Evolutionary conservation across 306 rosid species (phyloP), one percentile per base, ranked within the genome.

Genomic region (Citrullus colocynthis): DNA sequence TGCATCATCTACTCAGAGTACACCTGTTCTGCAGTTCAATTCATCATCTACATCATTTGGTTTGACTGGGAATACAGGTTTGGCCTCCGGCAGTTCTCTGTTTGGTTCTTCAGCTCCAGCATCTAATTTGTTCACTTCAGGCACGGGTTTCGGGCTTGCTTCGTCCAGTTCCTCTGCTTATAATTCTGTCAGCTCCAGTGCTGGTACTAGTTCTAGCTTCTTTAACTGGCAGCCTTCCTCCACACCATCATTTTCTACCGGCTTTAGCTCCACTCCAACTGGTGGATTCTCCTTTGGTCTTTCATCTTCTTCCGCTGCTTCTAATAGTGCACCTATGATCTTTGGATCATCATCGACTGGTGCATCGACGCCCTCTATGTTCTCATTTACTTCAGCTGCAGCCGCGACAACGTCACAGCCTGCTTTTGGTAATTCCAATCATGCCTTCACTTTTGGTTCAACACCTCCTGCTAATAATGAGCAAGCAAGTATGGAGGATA

Each of bases 401-500:
- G 80, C 83, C 34, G 41, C 85, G 62, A 70, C 89, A 44, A 21
- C 92, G 8, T 21, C 88, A 44, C 97, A 88, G 70, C 85, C 97
- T 66, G 85, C 83, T 30, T 89, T 95, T 80, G 91, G 86, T 58
- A 90, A 52, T 66, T 61, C 89, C 15, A 88, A 63, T 76, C 55
- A 87, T 37, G 76, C n/a, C 41, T 90, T 85, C 14, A 0, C 79
- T 24, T 85, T 88, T 58, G 76, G 83, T 85, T 80, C 95, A 58
- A 70, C 87, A 39, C 55, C 92, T 36, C 16, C 80, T 0, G 86
- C 80, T 71, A 90, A 85, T 87, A 90, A 83, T 81, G 89, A 86
- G 72, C 97, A 95, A 83, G 87, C 80, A 89, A 86, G 75, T 70
- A 89, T 90, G 96, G 97, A 87, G 82, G 97, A 95, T 82, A 89